Percentiles rank a stretch among this genome's conserved stretches.
Conservation (phyloP, 2,329 filamentous ascomycete genomes). For the Aspergillus hortae region DNA sequence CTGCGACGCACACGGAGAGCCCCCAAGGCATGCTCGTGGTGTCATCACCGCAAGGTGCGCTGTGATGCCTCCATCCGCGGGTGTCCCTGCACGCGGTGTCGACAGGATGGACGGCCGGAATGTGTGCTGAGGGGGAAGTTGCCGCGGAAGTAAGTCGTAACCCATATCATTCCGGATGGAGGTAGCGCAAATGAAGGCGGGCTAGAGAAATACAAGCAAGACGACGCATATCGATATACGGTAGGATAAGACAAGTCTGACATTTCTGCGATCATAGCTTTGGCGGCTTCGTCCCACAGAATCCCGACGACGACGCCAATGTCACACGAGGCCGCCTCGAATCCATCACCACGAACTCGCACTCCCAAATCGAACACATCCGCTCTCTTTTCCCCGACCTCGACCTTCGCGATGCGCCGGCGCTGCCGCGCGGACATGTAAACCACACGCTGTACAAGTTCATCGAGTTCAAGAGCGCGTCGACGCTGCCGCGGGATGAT, state of each 20-base stretch:
- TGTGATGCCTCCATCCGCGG: constrained; percentile 29
- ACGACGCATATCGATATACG: too few relatives aligned
- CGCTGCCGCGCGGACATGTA: constrained; percentile 8
- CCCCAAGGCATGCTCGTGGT: constrained; percentile 30
- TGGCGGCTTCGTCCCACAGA: constrained; percentile 4
- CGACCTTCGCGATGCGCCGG: not conserved
- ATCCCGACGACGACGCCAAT: not conserved
- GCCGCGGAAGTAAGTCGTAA: constrained; percentile 11
- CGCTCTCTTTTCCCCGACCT: constrained; percentile 4
- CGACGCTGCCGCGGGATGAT: constrained; percentile 37
- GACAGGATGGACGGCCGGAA: constrained; percentile 46
- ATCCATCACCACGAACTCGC: constrained; percentile 4
- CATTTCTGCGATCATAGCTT: constrained; percentile 2
- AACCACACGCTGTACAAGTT: constrained; percentile 16
- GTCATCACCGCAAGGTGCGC: constrained; percentile 31
- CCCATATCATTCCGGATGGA: not conserved
- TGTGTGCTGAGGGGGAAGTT: constrained; percentile 34
- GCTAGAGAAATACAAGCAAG: too few relatives aligned
- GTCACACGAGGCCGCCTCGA: not conserved
- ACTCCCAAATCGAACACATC: constrained; percentile 8
- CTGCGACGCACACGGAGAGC: constrained; percentile 26
- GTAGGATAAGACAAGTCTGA: not conserved
- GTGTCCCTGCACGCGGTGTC: constrained; percentile 52
- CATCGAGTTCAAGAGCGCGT: constrained; percentile 16
- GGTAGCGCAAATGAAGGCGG: not conserved